phyloP scores from a whole-genome alignment of 1,284 basidiomycete species.

The Limonomyces culmigenus region DNA sequence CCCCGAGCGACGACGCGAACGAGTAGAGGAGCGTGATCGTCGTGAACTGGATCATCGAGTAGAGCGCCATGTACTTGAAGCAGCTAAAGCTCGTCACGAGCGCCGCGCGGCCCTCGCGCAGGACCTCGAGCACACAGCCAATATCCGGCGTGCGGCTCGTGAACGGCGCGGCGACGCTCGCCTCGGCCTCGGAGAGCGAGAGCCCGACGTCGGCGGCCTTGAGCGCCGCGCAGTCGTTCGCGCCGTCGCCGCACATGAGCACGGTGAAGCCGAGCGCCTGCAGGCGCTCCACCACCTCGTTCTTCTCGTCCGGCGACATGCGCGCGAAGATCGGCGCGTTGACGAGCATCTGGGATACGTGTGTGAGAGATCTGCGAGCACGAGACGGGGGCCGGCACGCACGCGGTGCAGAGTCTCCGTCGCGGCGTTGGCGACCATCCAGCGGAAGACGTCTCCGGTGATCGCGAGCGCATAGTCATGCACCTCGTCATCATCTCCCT shows the following conservation, averaged over 20 bases:
- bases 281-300: conserved; percentile 91
- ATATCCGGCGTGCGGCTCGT: conserved; percentile 92
- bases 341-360: conserved; percentile 72
- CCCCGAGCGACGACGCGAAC: conserved; percentile 90
- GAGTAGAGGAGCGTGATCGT: conserved; percentile 88
- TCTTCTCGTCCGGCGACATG: conserved; percentile 99
- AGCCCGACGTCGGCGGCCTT: conserved; percentile 98
- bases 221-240: conserved; percentile 96
- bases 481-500: conserved; percentile 50
- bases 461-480: conserved; percentile 89
- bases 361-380: conserved; percentile 1
- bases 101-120: conserved; percentile 90
- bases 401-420: conserved; percentile 88
- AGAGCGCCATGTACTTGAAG: conserved; percentile 97
- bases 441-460: conserved; percentile 95
- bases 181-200: conserved; percentile 94
- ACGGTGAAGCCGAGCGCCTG: conserved; percentile 92
- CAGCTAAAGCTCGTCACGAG: conserved; percentile 97
- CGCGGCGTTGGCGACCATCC: conserved; percentile 95
- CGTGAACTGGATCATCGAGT: conserved; percentile 83
- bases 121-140: conserved; percentile 89
- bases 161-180: conserved; percentile 97
- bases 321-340: conserved; percentile 95
- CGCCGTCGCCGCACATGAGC: conserved; percentile 97
- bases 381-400: conserved; percentile 16